Base-by-base conservation (phyloP, 306 rosid genomes). In the Albizia julibrissin region DNA sequence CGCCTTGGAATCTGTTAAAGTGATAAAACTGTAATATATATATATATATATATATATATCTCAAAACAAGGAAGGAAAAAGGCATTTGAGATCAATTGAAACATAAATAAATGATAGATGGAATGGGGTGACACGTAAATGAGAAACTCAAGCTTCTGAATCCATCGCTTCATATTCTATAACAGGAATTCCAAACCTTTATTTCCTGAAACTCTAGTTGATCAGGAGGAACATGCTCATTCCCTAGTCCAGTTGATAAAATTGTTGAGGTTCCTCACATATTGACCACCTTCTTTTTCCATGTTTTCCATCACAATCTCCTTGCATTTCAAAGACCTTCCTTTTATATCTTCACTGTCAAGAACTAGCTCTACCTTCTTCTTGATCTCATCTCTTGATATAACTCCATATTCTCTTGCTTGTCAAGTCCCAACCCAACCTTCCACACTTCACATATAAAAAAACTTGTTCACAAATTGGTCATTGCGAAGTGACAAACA, bases 281-380 rank as follows among this genome's bases (percentile, higher is more conserved):
- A 47, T 31, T 22, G 62, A 47, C 42, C 16, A 7, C 39, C 77
- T 15, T 72, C 62, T 46, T 15, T 37, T 27, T 15, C 62, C 29
- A 72, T 3, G 15, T 29, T 72, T 2, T 47, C 18, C 77, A 47
- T 16, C 8, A 18, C 9, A 15, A 26, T 27, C 3, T 72, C 26
- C 62, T 79, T 78, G 6, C 82, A 33, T 31, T 81, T 42, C 27
- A 49, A 56, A 46, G 70, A 72, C 42, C 81, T 81, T 13, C 5
- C 71, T 74, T 10, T 85, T n/a, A 74, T 81, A 1, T 40, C 11
- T 78, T 67, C 78, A 73, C 58, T 56, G 21, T 78, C 39, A n/a
- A 86, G 67, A 8, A 82, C 22, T 8, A 62, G 54, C 33, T 86
- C 86, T 6, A 79, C 68, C 54, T 79, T 82, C 52, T 52, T 50